Evolutionary conservation across 768 basidiomycete genomes (phyloP), one percentile per base, ranked within the genome.

Genomic region (Leccinum pellstonianum): DNA sequence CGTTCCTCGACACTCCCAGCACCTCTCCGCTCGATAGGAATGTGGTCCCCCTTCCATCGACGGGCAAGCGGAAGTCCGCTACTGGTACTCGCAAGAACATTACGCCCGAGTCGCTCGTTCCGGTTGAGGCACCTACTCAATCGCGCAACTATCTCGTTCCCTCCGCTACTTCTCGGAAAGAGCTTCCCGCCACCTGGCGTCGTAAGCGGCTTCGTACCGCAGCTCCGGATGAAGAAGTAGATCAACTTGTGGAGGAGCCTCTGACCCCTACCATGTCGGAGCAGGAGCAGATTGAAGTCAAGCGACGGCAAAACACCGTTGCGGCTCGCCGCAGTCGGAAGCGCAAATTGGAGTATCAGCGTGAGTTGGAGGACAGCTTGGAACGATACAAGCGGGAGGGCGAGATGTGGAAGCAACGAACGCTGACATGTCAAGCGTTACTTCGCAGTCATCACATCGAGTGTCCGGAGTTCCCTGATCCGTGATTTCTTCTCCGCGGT

Each of bases 291-390:
- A 90, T 90, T 63, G 87, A 86, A 66, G 82, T 81, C 47, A 94
- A 93, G 78, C 84, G 93, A 31, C 81, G 86, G 9, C 86, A 87
- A 75, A 96, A 96, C 65, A 94, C 93, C 3, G 74, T 93, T 5
- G 93, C 93, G 0, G 94, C 94, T 6, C 83, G 93, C 2, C 83
- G 88, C 31, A 88, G 86, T 68, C 81, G 93, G 19, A 83, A 83
- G 77, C 81, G 90, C 58, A 93, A 91, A 78, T 72, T 86, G 43
- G 81, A 84, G 68, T 84, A 93, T 63, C 81, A 87, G 64, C 79
- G 83, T 56, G 79, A 83, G 57, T 76, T 95, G 52, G 86, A 92
- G 75, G 77, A 82, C 21, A 76, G 66, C 7, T 74, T 86, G 52
- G 81, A 83, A 59, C 75, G 67, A 31, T 75, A 86, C 66, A 82